Evolutionary conservation across 1,139 yeast species (phyloP).

Genomic region (Lodderomyces jiufengensis): DNA sequence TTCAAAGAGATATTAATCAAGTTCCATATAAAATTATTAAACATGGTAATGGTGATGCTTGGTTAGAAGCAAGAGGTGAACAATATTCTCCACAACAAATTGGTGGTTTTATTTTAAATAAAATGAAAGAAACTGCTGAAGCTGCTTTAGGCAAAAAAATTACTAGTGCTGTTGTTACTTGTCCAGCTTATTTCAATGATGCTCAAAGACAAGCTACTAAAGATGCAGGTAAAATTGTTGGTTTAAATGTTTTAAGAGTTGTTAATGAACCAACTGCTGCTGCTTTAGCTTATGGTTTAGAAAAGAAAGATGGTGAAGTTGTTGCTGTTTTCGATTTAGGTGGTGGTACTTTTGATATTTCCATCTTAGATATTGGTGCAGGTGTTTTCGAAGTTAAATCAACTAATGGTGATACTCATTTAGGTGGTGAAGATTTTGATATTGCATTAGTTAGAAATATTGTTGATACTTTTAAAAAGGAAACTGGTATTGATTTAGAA

Average conservation of each 20-base stretch:
- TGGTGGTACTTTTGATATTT: slow-evolving; percentile 88
- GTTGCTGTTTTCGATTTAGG: slow-evolving; percentile 87
- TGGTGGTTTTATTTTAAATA: slow-evolving; percentile 94
- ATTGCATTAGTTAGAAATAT: slow-evolving; percentile 84
- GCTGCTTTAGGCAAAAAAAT: slow-evolving; percentile 81
- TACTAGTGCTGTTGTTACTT: slow-evolving; percentile 89
- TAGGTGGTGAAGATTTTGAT: slow-evolving; percentile 92
- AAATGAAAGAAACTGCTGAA: slow-evolving; percentile 97
- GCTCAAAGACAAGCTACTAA: slow-evolving; percentile 98
- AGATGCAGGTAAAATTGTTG: slow-evolving; percentile 98
- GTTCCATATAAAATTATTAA: slow-evolving; percentile 97
- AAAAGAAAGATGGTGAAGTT: slow-evolving; percentile 68
- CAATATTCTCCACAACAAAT: slow-evolving; percentile 93
- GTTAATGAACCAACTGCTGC: slow-evolving; percentile 99
- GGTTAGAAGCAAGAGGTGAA: slow-evolving; percentile 97
- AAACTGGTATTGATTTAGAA: slow-evolving; percentile 81
- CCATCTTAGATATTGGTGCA: slow-evolving; percentile 79
- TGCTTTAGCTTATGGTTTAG: slow-evolving; percentile 95
- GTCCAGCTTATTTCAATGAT: slow-evolving; percentile 97
- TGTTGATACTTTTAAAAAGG: slow-evolving; percentile 90
- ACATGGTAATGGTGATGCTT: slow-evolving; percentile 97
- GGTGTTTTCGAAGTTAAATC: slow-evolving; percentile 88
- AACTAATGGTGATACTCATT: slow-evolving; percentile 86
- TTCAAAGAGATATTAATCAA: slow-evolving; percentile 93
- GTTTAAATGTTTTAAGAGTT: slow-evolving; percentile 92